Conservation (phyloP, 2,329 filamentous ascomycete genomes). For the Neurospora sp. region DNA sequence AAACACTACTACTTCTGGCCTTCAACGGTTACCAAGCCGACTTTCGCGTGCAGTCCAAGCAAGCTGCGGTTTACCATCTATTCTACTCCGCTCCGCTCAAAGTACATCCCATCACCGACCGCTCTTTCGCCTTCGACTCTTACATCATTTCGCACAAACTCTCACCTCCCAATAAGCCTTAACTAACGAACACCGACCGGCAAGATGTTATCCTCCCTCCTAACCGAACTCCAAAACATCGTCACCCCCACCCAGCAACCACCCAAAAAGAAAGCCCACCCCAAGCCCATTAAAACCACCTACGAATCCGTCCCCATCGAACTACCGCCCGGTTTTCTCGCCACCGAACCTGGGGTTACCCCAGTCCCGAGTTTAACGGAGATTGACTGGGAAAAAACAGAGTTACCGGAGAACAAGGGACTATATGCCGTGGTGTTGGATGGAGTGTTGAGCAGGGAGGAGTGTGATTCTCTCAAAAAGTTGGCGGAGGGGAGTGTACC, state of each 20-base stretch:
- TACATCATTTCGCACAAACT: too few species aligned
- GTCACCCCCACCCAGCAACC: background rate
- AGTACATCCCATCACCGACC: too few species aligned
- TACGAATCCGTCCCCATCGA: conserved; percentile 24
- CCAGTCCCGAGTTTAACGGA: conserved; percentile 30
- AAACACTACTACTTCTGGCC: too few species aligned
- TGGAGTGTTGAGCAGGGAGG: conserved; percentile 48
- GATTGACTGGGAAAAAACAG: conserved; percentile 43
- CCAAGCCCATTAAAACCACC: conserved; percentile 18
- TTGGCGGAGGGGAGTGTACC: conserved; percentile 44
- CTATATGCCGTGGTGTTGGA: conserved; percentile 54
- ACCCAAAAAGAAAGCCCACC: background rate
- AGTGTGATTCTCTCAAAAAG: conserved; percentile 47
- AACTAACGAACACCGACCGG: too few species aligned
- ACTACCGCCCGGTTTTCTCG: conserved; percentile 37
- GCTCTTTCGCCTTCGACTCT: too few species aligned
- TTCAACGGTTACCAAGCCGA: too few species aligned
- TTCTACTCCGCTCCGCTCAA: too few species aligned
- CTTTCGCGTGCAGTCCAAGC: too few species aligned
- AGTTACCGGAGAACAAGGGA: conserved; percentile 41
- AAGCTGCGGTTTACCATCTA: too few species aligned
- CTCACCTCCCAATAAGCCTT: too few species aligned
- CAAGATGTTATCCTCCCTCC: background rate
- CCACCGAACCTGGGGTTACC: conserved; percentile 2
- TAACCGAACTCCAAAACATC: background rate